Evolutionary conservation across 345 rosid genomes (phyloP), one percentile per base, ranked within the genome.

Genomic region (Cardiospermum halicacabum): DNA sequence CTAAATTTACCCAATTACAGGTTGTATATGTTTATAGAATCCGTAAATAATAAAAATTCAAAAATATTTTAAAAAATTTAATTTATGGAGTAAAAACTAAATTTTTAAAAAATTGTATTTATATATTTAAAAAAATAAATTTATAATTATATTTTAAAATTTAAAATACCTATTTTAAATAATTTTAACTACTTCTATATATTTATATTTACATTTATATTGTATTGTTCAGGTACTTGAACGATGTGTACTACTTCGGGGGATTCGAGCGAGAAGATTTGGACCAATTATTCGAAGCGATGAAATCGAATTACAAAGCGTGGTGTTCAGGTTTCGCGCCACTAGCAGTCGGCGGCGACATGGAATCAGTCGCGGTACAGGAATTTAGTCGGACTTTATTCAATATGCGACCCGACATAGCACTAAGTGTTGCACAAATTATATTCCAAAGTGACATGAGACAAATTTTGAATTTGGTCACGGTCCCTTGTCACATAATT

Each of bases 371-470:
- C 39, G 94, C 94, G 12, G 92, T 90, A 37, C 98, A 93, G 69
- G 98, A 93, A 78, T 93, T 89, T 67, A 88, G 97, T 71, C 81
- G 98, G 26, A 90, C 97, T 1, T 82, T 90, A 0, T 93, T 90
- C 91, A 93, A 93, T 76, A 90, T 93, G 96, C 71, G 96, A 64
- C 98, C 97, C 0, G 97, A 93, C 80, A 90, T 93, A 47, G 92
- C 98, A 59, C 74, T 93, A 0, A 80, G 81, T 28, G 81, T 90
- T 19, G 90, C 74, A 2, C 94, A 82, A 48, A 85, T 80, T 71
- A 86, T 93, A 26, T 90, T 88, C 73, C 86, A 80, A 54, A 86
- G 90, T 28, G 97, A 93, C 66, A 75, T 88, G 89, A 76, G 97
- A 68, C 77, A 76, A 5, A 58, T 86, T 54, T 77, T 90, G 3